phyloP scores from a whole-genome alignment of 192 early-diverging fungal species.

The Backusella westeae region DNA sequence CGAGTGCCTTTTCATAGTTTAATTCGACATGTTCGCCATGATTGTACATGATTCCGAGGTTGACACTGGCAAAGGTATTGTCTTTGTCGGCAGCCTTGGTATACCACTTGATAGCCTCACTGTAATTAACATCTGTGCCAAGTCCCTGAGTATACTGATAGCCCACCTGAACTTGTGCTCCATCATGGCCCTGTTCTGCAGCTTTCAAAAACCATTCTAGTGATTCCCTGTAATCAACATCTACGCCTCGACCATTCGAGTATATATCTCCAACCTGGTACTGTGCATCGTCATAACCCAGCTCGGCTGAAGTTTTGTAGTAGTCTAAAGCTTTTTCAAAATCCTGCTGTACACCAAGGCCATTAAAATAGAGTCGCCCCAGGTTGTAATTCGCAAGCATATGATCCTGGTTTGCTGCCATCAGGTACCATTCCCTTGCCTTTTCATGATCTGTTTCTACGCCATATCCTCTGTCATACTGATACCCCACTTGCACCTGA shows the following conservation, averaged over 20 bases:
- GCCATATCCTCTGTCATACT: not conserved
- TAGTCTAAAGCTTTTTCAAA: constrained; percentile 39
- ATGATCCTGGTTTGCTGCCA: constrained; percentile 68
- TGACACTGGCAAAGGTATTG: constrained; percentile 53
- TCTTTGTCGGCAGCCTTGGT: constrained; percentile 28
- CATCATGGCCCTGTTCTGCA: constrained; percentile 62
- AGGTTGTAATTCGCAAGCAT: constrained; percentile 84
- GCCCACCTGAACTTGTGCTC: constrained; percentile 47
- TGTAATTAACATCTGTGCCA: constrained; percentile 25
- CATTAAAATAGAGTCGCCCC: constrained; percentile 74
- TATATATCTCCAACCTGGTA: constrained; percentile 28
- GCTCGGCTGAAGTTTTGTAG: constrained; percentile 17
- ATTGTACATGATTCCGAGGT: constrained; percentile 11
- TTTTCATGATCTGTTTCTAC: constrained; percentile 43
- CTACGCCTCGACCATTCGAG: not conserved
- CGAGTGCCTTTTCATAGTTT: constrained; percentile 29
- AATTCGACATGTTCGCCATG: not conserved
- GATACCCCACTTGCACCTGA: constrained; percentile 29
- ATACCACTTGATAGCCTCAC: constrained; percentile 29
- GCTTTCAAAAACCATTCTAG: constrained; percentile 57
- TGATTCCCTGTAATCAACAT: constrained; percentile 48
- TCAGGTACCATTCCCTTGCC: constrained; percentile 65
- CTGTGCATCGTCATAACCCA: constrained; percentile 52
- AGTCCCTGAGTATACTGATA: constrained; percentile 46
- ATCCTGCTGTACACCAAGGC: constrained; percentile 59